Conservation (phyloP, 2,329 filamentous ascomycete species). For the Pyricularia sp. region DNA sequence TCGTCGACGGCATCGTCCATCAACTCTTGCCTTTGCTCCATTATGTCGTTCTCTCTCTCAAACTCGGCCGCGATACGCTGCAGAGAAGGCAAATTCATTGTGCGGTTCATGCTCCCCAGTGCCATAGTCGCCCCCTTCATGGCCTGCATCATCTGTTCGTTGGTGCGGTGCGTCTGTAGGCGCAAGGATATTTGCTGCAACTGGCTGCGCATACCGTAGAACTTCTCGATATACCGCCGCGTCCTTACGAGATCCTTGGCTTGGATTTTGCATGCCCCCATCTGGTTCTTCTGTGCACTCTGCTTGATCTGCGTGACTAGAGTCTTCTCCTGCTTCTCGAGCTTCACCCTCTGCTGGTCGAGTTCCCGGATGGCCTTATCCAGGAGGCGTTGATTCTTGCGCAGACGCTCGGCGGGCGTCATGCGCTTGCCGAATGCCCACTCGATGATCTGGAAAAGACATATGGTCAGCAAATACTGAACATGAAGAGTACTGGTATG, state of each 20-base stretch:
- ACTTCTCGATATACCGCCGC: slow-evolving; percentile 90
- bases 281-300: slow-evolving; percentile 93
- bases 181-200: slow-evolving; percentile 89
- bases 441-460: slow-evolving; percentile 65
- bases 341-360: slow-evolving; percentile 84
- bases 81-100: slow-evolving; percentile 91
- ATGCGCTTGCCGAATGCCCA: slow-evolving; percentile 99
- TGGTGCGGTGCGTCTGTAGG: slow-evolving; percentile 95
- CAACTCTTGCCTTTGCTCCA: slow-evolving; percentile 98
- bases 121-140: slow-evolving; percentile 97
- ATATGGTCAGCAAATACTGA: neutral
- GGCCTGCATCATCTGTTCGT: slow-evolving; percentile 99
- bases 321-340: slow-evolving; percentile 98
- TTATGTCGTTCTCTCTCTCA: slow-evolving; percentile 96
- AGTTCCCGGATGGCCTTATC: slow-evolving; percentile 96
- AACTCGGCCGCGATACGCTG: slow-evolving; percentile 99
- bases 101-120: slow-evolving; percentile 90
- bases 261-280: slow-evolving; percentile 97
- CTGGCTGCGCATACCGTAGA: slow-evolving; percentile 96
- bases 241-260: slow-evolving; percentile 94
- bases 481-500: neutral
- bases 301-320: slow-evolving; percentile 93
- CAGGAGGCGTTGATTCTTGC: slow-evolving; percentile 89
- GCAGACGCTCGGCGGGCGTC: slow-evolving; percentile 83
- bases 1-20: slow-evolving; percentile 99